Evolutionary conservation across 192 early-diverging fungal species (phyloP), one percentile per base, ranked within the genome.

Genomic region (Coemansia sp.): DNA sequence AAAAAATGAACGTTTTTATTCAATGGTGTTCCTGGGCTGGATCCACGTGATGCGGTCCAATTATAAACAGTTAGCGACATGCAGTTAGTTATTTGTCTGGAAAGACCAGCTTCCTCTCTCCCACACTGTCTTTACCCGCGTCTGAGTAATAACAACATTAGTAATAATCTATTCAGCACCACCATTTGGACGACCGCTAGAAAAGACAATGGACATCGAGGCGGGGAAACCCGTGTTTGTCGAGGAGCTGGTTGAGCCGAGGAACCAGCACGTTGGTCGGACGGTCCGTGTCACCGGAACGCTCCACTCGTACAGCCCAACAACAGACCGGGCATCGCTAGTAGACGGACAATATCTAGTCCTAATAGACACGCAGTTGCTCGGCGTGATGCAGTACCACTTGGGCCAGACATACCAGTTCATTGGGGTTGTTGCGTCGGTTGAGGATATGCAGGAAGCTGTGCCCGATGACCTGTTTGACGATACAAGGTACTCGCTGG

Each of bases 361-460:
- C 3, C 15, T 79, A 19, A 19, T 79, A 5, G 70, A 72, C 47
- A 73, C 76, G 4, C 53, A 62, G 60, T 53, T 79, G 3, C 67
- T 79, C 13, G 76, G 76, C 18, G 67, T 79, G 1, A 47, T 65
- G 18, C 58, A 73, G 43, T 79, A 69, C 67, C 56, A 69, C 38
- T 21, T 70, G 18, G 76, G 76, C 19, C 76, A 78, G 64, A 78
- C 71, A 9, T 78, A 78, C 64, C 76, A 78, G 60, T 54, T 78
- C 60, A 78, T 78, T 32, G 76, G 76, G 49, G 50, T 43, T 1
- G 56, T 69, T 12, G 26, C 56, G 1, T 19, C 56, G 2, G 54
- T 38, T 8, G 19, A 48, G 4, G 48, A 39, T 15, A 42, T 23
- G 15, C 37, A 61, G 18, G 49, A 53, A 39, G 16, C 45, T 6